These are phyloP conservation scores for Coffea humblotiana DNA, from an alignment of 305 asterid species.

Conservation along the genomic window DNA sequence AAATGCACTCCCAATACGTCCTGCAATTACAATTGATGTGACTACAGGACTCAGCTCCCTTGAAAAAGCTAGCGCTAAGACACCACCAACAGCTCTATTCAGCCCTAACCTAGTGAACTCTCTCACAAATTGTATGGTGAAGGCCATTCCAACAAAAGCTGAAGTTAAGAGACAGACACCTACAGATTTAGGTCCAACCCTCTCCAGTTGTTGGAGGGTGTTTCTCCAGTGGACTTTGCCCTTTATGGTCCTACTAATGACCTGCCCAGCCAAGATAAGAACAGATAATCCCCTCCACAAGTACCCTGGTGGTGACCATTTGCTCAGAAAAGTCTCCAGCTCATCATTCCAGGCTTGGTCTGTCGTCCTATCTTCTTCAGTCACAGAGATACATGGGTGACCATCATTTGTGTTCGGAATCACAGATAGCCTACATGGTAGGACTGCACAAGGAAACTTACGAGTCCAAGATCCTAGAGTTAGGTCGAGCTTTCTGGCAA, in stretches of 20 bases:
- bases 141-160: conserved; percentile 97
- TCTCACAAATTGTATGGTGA: conserved; percentile 91
- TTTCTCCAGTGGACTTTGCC: conserved; percentile 86
- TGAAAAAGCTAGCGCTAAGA: conserved; percentile 81
- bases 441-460: conserved; percentile 35
- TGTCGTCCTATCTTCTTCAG: conserved; percentile 45
- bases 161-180: conserved; percentile 93
- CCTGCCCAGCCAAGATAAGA: conserved; percentile 75
- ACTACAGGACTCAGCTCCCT: conserved; percentile 92
- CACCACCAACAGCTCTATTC: conserved; percentile 89
- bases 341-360: conserved; percentile 31
- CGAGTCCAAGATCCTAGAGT: conserved; percentile 30
- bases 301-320: conserved; percentile 91
- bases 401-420: conserved; percentile 53
- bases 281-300: conserved; percentile 85
- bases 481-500: conserved; percentile 35
- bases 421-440: conserved; percentile 31
- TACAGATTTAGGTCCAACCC: conserved; percentile 91
- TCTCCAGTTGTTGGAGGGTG: conserved; percentile 79
- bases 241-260: conserved; percentile 47
- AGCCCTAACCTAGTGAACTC: conserved; percentile 90
- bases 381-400: conserved; percentile 39
- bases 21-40: conserved; percentile 89
- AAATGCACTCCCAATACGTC: conserved; percentile 91
- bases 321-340: conserved; percentile 42